Percentiles rank a stretch among this genome's conserved stretches.
Conservation (phyloP, 23 red algal species). For the Gracilaria domingensis region DNA sequence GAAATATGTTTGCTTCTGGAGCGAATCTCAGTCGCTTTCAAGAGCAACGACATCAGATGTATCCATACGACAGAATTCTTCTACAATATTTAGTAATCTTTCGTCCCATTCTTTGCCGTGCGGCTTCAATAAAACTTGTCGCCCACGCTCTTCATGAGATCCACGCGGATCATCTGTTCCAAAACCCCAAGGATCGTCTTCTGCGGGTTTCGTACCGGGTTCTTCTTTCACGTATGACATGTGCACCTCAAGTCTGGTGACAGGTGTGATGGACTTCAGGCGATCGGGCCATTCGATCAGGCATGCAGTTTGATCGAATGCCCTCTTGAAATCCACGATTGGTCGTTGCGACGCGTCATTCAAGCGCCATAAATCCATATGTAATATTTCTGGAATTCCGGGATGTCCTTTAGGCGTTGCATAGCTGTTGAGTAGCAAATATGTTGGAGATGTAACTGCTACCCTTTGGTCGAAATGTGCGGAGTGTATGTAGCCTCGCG, state of each 20-base stretch:
- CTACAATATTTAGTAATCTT: neutral
- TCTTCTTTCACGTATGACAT: slow-evolving; percentile 22
- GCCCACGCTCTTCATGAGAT: neutral
- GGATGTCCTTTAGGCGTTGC: neutral
- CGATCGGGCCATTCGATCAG: slow-evolving; percentile 94
- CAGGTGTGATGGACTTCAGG: slow-evolving; percentile 27
- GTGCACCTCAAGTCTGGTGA: slow-evolving; percentile 42
- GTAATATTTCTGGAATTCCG: slow-evolving; percentile 61
- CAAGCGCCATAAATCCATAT: slow-evolving; percentile 93
- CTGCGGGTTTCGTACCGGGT: neutral
- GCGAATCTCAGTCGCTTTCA: neutral
- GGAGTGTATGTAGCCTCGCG: slow-evolving; percentile 78
- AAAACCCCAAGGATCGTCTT: slow-evolving; percentile 69
- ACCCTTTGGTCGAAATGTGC: slow-evolving; percentile 48
- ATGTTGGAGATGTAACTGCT: slow-evolving; percentile 87
- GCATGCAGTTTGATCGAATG: slow-evolving; percentile 56
- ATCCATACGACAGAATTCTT: neutral
- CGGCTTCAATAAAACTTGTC: slow-evolving; percentile 25
- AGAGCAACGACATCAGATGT: neutral
- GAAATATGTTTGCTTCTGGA: no score
- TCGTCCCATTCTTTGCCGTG: slow-evolving; percentile 27
- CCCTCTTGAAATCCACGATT: slow-evolving; percentile 76
- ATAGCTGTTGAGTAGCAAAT: slow-evolving; percentile 85
- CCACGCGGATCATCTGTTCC: slow-evolving; percentile 3
- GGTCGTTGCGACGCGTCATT: slow-evolving; percentile 46